Percentiles rank a stretch among this genome's conserved stretches.
Conservation (phyloP, 1,284 basidiomycete genomes). For the Polyporus tsugae region DNA sequence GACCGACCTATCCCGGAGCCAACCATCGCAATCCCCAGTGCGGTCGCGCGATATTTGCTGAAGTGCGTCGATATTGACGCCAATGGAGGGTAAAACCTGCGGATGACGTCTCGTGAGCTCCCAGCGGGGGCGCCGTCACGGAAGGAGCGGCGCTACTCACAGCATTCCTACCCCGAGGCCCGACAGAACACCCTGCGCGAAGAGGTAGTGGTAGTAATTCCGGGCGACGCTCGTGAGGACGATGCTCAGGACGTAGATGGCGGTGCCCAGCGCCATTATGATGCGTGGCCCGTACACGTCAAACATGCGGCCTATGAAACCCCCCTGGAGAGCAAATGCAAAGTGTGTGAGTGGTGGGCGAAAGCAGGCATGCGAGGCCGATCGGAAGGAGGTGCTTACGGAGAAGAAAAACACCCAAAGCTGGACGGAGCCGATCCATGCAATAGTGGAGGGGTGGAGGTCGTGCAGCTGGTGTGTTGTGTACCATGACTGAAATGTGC, state of each 20-base stretch:
- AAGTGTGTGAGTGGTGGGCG: constrained; percentile 4
- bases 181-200: constrained; percentile 48
- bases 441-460: constrained; percentile 49
- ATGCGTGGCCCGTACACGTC: constrained; percentile 46
- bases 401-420: constrained; percentile 49
- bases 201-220: constrained; percentile 46
- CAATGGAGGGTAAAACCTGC: constrained; percentile 43
- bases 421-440: constrained; percentile 58
- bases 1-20: constrained; percentile 43
- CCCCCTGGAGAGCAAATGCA: constrained; percentile 35
- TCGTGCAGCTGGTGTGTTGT: constrained; percentile 47
- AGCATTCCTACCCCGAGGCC: constrained; percentile 47
- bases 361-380: background rate
- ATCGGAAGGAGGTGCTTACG: constrained; percentile 39
- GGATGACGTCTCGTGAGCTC: constrained; percentile 9
- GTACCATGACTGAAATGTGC: constrained; percentile 55
- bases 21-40: constrained; percentile 55
- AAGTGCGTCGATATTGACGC: constrained; percentile 55
- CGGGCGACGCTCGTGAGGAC: constrained; percentile 47
- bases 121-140: background rate
- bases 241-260: constrained; percentile 44
- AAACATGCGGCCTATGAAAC: constrained; percentile 45
- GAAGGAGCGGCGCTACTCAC: constrained; percentile 37
- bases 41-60: constrained; percentile 65
- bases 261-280: constrained; percentile 44